Conservation (phyloP, 441 rosid genomes). For the Mallotus repandus region DNA sequence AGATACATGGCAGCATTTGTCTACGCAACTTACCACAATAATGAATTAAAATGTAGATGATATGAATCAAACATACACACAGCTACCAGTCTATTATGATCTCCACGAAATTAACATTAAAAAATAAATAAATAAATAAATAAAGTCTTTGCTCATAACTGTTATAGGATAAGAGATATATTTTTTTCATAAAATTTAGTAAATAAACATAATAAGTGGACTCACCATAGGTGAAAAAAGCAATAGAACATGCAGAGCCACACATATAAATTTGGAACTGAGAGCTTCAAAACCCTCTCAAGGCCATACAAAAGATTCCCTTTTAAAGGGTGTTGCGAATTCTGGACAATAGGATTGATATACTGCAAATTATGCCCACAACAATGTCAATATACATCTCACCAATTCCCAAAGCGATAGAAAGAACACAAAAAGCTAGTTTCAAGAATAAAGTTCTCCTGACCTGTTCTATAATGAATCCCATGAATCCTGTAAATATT, state of each 20-base stretch:
- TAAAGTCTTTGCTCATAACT: slow-evolving; percentile 1
- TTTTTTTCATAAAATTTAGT: not conserved
- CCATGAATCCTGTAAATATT: slow-evolving; percentile 92
- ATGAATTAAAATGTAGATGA: not conserved
- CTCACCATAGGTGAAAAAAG: slow-evolving; percentile 96
- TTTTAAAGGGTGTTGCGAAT: slow-evolving; percentile 94
- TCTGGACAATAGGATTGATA: slow-evolving; percentile 91
- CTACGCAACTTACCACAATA: not conserved
- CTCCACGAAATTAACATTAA: not conserved
- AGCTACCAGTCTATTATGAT: not conserved
- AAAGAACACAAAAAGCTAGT: slow-evolving; percentile 14
- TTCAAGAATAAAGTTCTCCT: slow-evolving; percentile 21
- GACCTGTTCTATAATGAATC: slow-evolving; percentile 94
- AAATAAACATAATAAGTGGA: slow-evolving; percentile 13
- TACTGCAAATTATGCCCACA: slow-evolving; percentile 62
- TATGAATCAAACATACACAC: not conserved
- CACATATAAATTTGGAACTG: slow-evolving; percentile 90
- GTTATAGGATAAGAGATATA: not conserved
- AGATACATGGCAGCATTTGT: not conserved
- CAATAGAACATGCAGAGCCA: slow-evolving; percentile 99
- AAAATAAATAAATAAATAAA: not conserved
- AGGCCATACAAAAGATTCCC: slow-evolving; percentile 80
- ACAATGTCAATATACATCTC: slow-evolving; percentile 29
- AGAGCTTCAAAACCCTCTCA: slow-evolving; percentile 97
- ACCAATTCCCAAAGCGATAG: slow-evolving; percentile 1